These are phyloP conservation scores for Neurospora hispaniola DNA, from an alignment of 495 filamentous ascomycete species.

Conservation along the genomic window DNA sequence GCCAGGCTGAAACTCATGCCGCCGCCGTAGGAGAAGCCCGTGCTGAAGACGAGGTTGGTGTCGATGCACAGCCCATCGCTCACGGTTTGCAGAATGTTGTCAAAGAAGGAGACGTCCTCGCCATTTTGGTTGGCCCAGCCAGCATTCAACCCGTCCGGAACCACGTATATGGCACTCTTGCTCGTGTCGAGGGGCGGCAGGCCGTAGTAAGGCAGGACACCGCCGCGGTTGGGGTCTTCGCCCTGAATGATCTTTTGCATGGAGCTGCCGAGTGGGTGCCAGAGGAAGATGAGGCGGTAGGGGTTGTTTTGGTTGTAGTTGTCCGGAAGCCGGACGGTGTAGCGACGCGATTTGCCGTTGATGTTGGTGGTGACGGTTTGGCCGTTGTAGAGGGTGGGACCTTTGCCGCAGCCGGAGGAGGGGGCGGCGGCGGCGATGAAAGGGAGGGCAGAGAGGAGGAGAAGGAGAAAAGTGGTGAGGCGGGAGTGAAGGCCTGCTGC, in stretches of 20 bases:
- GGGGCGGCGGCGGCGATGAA: slow-evolving; percentile 1
- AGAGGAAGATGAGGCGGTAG: slow-evolving; percentile 33
- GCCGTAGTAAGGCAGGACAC: slow-evolving; percentile 31
- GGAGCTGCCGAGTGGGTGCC: slow-evolving; percentile 31
- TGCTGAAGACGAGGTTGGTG: slow-evolving; percentile 32
- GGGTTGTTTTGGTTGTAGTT: slow-evolving; percentile 32
- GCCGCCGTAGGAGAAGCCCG: slow-evolving; percentile 41
- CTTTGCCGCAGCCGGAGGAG: slow-evolving; percentile 34
- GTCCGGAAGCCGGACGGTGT: slow-evolving; percentile 30
- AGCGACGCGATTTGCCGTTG: slow-evolving; percentile 22
- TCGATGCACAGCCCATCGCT: slow-evolving; percentile 37
- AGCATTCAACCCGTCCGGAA: slow-evolving; percentile 31
- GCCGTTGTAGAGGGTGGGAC: slow-evolving; percentile 20
- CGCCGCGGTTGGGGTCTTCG: slow-evolving; percentile 19
- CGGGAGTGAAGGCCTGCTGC: not conserved
- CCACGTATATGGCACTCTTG: slow-evolving; percentile 30
- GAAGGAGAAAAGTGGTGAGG: not conserved
- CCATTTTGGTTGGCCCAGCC: slow-evolving; percentile 35
- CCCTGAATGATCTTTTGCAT: slow-evolving; percentile 29
- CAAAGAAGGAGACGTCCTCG: slow-evolving; percentile 35
- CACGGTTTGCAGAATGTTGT: slow-evolving; percentile 25
- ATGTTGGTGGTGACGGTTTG: slow-evolving; percentile 20
- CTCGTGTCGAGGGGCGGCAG: slow-evolving; percentile 26
- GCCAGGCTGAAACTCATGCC: slow-evolving; percentile 36
- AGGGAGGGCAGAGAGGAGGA: not conserved